phyloP scores from a whole-genome alignment of 2,329 filamentous ascomycete species.

The Aureobasidium lini region DNA sequence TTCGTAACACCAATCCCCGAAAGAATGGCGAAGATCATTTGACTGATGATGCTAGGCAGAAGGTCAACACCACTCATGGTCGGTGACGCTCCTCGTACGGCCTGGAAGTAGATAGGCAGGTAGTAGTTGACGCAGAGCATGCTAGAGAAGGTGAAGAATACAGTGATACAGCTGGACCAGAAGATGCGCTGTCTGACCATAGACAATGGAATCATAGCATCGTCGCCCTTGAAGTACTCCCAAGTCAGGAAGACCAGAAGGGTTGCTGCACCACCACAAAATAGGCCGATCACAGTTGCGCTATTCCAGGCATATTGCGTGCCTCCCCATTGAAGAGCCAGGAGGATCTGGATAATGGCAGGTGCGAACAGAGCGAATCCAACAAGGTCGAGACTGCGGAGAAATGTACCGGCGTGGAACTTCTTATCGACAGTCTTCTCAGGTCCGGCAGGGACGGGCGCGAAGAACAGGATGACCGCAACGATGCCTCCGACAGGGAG shows the following conservation, averaged over 20 bases:
- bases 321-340: constrained; percentile 41
- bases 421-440: constrained; percentile 22
- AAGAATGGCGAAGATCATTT: constrained; percentile 18
- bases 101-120: constrained; percentile 26
- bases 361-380: constrained; percentile 38
- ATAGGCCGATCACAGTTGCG: constrained; percentile 17
- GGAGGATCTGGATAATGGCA: constrained; percentile 32
- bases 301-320: constrained; percentile 29
- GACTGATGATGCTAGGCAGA: constrained; percentile 16
- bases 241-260: constrained; percentile 10
- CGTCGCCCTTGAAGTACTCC: constrained; percentile 15
- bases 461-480: constrained; percentile 27
- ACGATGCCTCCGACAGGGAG: constrained; percentile 37
- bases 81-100: constrained; percentile 21
- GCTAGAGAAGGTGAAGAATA: constrained; percentile 24
- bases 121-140: constrained; percentile 20
- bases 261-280: neutral
- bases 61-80: constrained; percentile 21
- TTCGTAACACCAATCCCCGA: constrained; percentile 16
- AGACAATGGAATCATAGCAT: constrained; percentile 21
- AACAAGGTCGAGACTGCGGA: constrained; percentile 39
- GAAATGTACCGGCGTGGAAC: constrained; percentile 35
- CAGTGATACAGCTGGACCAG: neutral
- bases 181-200: constrained; percentile 28
- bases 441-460: constrained; percentile 25